Percentiles rank a stretch among this genome's conserved stretches.
phyloP scores from a whole-genome alignment of 1,284 basidiomycete genomes.

The Porogramme epimiltina region DNA sequence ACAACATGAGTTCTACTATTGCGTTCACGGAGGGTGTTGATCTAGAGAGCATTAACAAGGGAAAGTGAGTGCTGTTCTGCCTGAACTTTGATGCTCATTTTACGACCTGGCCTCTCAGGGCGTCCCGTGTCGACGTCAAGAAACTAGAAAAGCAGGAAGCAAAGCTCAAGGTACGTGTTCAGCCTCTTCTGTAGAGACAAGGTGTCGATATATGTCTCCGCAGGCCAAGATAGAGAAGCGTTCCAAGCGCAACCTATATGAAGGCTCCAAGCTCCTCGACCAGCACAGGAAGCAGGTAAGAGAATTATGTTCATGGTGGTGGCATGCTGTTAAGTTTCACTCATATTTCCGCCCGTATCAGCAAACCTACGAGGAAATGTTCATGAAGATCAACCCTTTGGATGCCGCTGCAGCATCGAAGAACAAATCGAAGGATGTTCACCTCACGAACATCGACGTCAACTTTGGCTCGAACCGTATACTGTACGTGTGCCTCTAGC shows the following conservation, averaged over 20 bases:
- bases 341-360: too few species aligned
- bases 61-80: slow-evolving; percentile 65
- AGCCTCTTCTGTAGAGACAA: background rate
- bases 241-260: slow-evolving; percentile 79
- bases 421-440: slow-evolving; percentile 97
- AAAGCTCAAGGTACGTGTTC: slow-evolving; percentile 75
- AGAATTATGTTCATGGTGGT: background rate
- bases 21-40: slow-evolving; percentile 87
- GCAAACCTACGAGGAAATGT: slow-evolving; percentile 98
- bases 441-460: slow-evolving; percentile 94
- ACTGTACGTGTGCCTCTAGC: slow-evolving; percentile 52
- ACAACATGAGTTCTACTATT: slow-evolving; percentile 84
- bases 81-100: background rate
- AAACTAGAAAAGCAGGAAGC: slow-evolving; percentile 99
- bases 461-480: slow-evolving; percentile 94
- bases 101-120: slow-evolving; percentile 45
- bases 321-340: background rate
- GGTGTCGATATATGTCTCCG: background rate
- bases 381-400: slow-evolving; percentile 98
- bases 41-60: slow-evolving; percentile 92
- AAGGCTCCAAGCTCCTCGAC: slow-evolving; percentile 94
- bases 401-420: slow-evolving; percentile 80
- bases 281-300: slow-evolving; percentile 86
- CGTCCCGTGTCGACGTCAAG: slow-evolving; percentile 95
- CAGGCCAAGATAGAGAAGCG: slow-evolving; percentile 97